A percentile compares a stretch with the other conserved stretches of the same genome.
Conservation (phyloP, 2,329 filamentous ascomycete species). For the Coniella vitis region DNA sequence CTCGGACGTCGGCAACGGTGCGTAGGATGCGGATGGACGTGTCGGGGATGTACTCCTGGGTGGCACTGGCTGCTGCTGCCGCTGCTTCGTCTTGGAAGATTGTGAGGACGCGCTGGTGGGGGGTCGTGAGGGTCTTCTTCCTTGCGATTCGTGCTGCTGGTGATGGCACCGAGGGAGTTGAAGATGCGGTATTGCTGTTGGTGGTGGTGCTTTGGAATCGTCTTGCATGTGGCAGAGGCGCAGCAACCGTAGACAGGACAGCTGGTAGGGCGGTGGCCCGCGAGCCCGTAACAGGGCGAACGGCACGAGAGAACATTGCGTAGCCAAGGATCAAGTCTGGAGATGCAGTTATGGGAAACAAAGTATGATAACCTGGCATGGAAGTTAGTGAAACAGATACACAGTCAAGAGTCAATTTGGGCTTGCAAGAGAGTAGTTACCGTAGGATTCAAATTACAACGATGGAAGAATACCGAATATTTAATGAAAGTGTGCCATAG, state of each 20-base stretch:
- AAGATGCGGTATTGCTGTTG: background rate
- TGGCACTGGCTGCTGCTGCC: conserved; percentile 21
- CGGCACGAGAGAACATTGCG: conserved; percentile 12
- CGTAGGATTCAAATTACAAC: no score
- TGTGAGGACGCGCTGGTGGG: conserved; percentile 7
- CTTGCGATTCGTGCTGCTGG: background rate
- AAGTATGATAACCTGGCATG: no score
- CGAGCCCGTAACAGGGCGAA: conserved; percentile 7
- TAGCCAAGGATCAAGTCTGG: background rate
- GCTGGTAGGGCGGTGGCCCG: conserved; percentile 1
- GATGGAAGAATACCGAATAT: no score
- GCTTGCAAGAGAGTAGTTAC: no score
- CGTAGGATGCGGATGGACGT: conserved; percentile 67
- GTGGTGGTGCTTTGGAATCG: background rate
- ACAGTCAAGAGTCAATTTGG: no score
- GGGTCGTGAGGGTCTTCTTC: background rate
- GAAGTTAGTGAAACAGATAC: no score
- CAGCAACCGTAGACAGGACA: background rate
- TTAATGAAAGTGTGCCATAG: conserved; percentile 2
- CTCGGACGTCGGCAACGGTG: conserved; percentile 62
- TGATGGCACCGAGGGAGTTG: background rate
- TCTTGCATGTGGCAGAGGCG: background rate
- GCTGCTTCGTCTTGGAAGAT: conserved; percentile 11
- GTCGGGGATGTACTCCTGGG: conserved; percentile 41
- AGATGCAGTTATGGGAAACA: background rate